Percentiles rank a stretch among this genome's conserved stretches.
Evolutionary conservation across 129 eudicot species (phyloP).

Genomic region (Lonicera japonica): DNA sequence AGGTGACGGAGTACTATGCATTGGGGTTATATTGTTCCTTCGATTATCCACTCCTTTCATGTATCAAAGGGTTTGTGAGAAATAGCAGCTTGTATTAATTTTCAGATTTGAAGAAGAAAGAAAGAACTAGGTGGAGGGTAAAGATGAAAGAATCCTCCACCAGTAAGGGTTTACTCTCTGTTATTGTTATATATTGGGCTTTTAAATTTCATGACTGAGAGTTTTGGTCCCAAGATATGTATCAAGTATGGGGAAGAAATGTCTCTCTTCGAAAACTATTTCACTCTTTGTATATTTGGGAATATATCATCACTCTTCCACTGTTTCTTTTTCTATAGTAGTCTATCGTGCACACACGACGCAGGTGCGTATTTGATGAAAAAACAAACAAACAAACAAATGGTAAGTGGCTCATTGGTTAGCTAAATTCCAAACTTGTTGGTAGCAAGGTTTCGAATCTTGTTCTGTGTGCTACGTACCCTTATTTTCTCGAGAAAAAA

Average conservation of each 20-base stretch:
- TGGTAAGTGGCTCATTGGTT: too few species aligned
- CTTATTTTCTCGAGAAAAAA: too few species aligned
- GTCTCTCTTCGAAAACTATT: too few species aligned
- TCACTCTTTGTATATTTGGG: too few species aligned
- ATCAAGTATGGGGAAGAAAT: neutral
- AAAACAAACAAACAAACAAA: too few species aligned
- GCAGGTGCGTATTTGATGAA: too few species aligned
- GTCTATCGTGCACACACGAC: too few species aligned
- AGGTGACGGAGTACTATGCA: slow-evolving; percentile 3
- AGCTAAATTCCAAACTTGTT: too few species aligned
- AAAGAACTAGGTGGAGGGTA: neutral
- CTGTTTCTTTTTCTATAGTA: too few species aligned
- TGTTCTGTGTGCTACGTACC: too few species aligned
- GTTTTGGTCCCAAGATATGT: neutral
- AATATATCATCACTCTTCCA: too few species aligned
- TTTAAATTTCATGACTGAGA: neutral
- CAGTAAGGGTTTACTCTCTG: neutral
- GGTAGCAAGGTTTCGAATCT: too few species aligned
- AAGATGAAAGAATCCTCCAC: neutral
- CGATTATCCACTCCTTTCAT: slow-evolving; percentile 2
- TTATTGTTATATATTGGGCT: neutral
- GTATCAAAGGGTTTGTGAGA: neutral
- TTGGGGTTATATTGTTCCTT: neutral
- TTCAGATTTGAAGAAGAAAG: neutral
- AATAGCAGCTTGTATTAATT: neutral